Evolutionary conservation across 768 basidiomycete species (phyloP).

Genomic region (Boletus reticuloceps): DNA sequence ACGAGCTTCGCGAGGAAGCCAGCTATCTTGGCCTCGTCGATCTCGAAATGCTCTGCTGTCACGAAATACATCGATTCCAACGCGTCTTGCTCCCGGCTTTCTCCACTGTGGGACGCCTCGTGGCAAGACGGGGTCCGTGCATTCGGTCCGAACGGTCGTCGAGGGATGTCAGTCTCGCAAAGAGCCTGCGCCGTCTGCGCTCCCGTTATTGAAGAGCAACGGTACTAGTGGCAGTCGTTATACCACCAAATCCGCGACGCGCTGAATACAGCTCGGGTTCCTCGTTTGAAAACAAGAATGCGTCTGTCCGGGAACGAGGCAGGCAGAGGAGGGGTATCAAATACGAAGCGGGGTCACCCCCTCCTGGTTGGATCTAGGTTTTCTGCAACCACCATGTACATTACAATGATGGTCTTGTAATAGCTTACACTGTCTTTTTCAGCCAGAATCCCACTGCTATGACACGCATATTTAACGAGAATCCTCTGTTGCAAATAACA

Average conservation of each 20-base stretch:
- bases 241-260: neutral
- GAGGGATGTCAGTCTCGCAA: slow-evolving; percentile 44
- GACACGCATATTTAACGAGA: neutral
- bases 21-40: slow-evolving; percentile 66
- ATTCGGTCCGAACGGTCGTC: slow-evolving; percentile 58
- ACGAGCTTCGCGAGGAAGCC: slow-evolving; percentile 80
- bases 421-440: neutral
- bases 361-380: slow-evolving; percentile 50
- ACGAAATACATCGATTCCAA: slow-evolving; percentile 59
- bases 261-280: slow-evolving; percentile 7
- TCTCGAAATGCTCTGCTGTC: slow-evolving; percentile 61
- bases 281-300: slow-evolving; percentile 13
- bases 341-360: slow-evolving; percentile 18
- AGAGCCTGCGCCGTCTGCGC: slow-evolving; percentile 10
- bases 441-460: neutral
- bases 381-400: neutral
- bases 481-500: slow-evolving; percentile 16
- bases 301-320: slow-evolving; percentile 12
- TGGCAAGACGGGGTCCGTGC: slow-evolving; percentile 54
- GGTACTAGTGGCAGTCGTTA: neutral
- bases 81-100: slow-evolving; percentile 36
- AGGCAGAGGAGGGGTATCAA: slow-evolving; percentile 2
- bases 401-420: neutral
- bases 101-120: slow-evolving; percentile 28
- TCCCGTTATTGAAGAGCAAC: neutral